phyloP scores from a whole-genome alignment of 495 filamentous ascomycete genomes.

The Stereocaulon alpinum region DNA sequence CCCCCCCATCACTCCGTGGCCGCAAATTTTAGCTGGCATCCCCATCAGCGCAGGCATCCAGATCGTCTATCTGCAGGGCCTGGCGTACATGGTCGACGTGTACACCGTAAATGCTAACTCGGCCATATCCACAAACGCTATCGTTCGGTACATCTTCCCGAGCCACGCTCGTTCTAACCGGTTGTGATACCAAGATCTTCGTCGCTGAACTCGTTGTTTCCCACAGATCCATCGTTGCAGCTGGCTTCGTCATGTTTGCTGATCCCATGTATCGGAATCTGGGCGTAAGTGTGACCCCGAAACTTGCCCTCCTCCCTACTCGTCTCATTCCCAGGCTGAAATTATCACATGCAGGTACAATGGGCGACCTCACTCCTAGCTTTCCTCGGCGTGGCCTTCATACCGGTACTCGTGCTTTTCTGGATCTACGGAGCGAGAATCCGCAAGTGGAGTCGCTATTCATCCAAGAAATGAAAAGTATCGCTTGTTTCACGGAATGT shows the following conservation, averaged over 20 bases:
- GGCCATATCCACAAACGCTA: conserved; percentile 58
- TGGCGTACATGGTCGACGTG: conserved; percentile 56
- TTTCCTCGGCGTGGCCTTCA: conserved; percentile 16
- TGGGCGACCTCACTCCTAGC: conserved; percentile 28
- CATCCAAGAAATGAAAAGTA: too few species aligned
- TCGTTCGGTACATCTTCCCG: conserved; percentile 50
- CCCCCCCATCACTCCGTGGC: conserved; percentile 32
- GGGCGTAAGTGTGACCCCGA: conserved; percentile 27
- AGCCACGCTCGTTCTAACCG: too few species aligned
- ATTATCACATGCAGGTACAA: too few species aligned
- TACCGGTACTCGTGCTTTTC: too few species aligned
- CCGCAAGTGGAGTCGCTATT: too few species aligned
- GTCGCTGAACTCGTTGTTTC: too few species aligned
- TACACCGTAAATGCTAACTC: conserved; percentile 52
- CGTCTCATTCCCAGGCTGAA: too few species aligned
- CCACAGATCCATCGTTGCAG: too few species aligned
- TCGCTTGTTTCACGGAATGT: too few species aligned
- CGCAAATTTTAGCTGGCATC: conserved; percentile 40
- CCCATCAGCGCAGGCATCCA: conserved; percentile 45
- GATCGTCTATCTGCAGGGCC: conserved; percentile 47
- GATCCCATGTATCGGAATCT: conserved; percentile 29
- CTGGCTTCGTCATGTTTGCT: conserved; percentile 38
- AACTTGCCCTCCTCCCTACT: too few species aligned
- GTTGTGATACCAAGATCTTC: too few species aligned
- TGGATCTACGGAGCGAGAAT: too few species aligned